Evolutionary conservation across 225 moss, liverwort and hornwort species (phyloP), one percentile per base, ranked within the genome.

Genomic region (Asterella californica): DNA sequence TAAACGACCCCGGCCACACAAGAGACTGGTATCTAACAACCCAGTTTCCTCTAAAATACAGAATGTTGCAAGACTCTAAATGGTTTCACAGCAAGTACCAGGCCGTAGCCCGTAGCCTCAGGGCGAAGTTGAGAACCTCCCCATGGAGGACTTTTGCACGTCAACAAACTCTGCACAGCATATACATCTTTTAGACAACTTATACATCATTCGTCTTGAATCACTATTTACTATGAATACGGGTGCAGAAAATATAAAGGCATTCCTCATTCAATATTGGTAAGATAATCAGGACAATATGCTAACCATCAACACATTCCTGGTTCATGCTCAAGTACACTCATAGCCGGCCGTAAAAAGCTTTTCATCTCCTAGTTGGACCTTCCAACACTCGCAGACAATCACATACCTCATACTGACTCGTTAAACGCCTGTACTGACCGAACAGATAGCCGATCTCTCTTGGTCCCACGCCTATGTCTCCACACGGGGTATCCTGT

Each of bases 51-150:
- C 2, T 25, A 25, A 27, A 61, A 27, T 25, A 61, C n/a, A 61
- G 14, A 12, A 52, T 25, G 22, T 7, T 25, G 61, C 1, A 61
- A 61, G 1, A 61, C 61, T 1, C 9, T 25, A 2, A 0, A 25
- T 61, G 61, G 61, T 61, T 59, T 61, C 27, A 27, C n/a, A 10
- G 54, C 25, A 17, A 79, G 68, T 91, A 99, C 99, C 95, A 99
- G 88, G 84, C 99, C 99, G 82, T 93, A 99, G 85, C 99, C 99
- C 81, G 99, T 99, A 78, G 99, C 99, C 87, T 95, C 95, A 32
- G 93, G 95, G 76, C 93, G 92, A 67, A 93, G 85, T 82, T 91
- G 92, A 78, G 93, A 85, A 46, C 90, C 91, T 85, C 99, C 99
- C 99, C 95, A 99, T 80, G 93, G 95, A 74, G 88, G 88, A 47